Percentiles rank a stretch among this genome's conserved stretches.
phyloP scores from a whole-genome alignment of 208 protist species.

The Leptomonas pyrrhocoris region DNA sequence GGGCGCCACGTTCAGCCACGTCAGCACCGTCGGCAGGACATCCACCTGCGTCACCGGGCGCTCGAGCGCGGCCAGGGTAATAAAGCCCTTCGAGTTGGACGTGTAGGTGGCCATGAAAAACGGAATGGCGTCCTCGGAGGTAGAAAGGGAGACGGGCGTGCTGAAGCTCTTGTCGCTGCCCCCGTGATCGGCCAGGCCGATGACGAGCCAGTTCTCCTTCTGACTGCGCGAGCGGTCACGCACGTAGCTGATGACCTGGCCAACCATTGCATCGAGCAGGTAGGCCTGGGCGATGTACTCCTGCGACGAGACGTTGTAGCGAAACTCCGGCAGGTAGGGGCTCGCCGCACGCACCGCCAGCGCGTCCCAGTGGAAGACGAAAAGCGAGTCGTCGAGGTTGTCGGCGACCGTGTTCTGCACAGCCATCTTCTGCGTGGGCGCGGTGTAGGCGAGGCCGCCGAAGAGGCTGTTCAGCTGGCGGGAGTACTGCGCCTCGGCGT shows the following conservation, averaged over 20 bases:
- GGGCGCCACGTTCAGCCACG: constrained; percentile 70
- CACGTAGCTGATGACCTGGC: constrained; percentile 67
- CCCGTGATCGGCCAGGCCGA: constrained; percentile 72
- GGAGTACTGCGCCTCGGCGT: constrained; percentile 49
- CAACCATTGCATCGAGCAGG: constrained; percentile 69
- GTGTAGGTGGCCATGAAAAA: constrained; percentile 76
- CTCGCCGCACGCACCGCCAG: constrained; percentile 62
- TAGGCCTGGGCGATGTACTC: constrained; percentile 71
- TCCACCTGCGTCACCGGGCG: constrained; percentile 66
- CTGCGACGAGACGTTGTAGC: constrained; percentile 48
- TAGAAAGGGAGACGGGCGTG: constrained; percentile 46
- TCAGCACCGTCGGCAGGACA: constrained; percentile 72
- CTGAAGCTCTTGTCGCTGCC: constrained; percentile 53
- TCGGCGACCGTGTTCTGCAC: constrained; percentile 42
- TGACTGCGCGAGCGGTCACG: constrained; percentile 48
- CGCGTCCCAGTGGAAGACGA: constrained; percentile 76
- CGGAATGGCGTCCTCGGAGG: constrained; percentile 41
- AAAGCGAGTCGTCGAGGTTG: constrained; percentile 51
- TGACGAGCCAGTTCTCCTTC: constrained; percentile 84
- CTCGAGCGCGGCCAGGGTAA: constrained; percentile 42
- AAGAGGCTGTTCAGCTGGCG: constrained; percentile 50
- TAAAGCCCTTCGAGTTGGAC: constrained; percentile 40
- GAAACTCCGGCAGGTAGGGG: constrained; percentile 47
- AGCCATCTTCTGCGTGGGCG: constrained; percentile 31
- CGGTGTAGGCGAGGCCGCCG: constrained; percentile 45